Conservation (phyloP, 2,329 filamentous ascomycete species). For the Nemania serpens region DNA sequence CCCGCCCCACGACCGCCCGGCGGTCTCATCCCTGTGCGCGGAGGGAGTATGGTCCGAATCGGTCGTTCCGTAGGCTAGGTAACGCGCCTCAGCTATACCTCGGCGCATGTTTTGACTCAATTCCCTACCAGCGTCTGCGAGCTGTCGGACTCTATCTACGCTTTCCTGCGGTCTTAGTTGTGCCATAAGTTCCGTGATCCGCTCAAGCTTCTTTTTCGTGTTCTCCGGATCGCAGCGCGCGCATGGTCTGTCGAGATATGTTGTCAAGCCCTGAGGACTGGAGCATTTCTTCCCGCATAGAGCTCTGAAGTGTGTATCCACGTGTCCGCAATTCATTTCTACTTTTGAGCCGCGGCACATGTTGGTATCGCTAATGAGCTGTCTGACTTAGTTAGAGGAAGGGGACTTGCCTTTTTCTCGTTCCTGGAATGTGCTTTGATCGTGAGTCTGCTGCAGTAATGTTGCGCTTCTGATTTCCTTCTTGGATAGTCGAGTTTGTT, state of each 20-base stretch:
- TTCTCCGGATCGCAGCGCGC: constrained; percentile 43
- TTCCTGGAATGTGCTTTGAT: no score
- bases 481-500: no score
- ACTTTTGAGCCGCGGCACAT: constrained; percentile 37
- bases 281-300: constrained; percentile 22
- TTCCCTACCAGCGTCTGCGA: not conserved
- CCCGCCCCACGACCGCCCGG: no score
- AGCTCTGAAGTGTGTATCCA: constrained; percentile 25
- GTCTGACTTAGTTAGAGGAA: no score
- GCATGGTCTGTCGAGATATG: constrained; percentile 45
- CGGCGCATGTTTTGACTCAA: not conserved
- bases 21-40: no score
- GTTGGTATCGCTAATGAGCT: not conserved
- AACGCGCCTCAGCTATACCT: not conserved
- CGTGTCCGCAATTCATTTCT: constrained; percentile 34
- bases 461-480: no score
- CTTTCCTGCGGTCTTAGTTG: not conserved
- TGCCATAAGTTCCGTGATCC: not conserved
- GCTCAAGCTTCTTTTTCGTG: not conserved
- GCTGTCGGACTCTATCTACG: not conserved
- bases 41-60: no score
- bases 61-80: no score
- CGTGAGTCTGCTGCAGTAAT: no score
- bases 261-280: constrained; percentile 11
- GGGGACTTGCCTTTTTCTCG: no score